Conservation (phyloP, 225 moss, liverwort and hornwort species). For the Neckera pumila region DNA sequence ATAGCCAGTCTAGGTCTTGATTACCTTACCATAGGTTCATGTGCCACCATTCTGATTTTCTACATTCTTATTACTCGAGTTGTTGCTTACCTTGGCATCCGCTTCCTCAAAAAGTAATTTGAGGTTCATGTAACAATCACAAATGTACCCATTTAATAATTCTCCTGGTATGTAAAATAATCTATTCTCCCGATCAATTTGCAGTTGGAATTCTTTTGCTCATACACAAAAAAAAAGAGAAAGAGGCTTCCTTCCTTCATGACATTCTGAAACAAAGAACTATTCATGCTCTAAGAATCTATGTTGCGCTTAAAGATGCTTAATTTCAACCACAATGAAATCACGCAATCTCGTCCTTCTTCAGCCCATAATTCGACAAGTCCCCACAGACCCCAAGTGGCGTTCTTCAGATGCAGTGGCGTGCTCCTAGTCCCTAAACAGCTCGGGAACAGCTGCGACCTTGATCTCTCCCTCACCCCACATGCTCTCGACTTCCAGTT, state of each 20-base stretch:
- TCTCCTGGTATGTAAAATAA: not conserved
- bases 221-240: not conserved
- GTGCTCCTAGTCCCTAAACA: too few relatives aligned
- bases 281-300: not conserved
- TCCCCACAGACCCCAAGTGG: too few relatives aligned
- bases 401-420: too few relatives aligned
- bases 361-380: not conserved
- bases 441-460: too few relatives aligned
- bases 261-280: not conserved
- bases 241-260: not conserved
- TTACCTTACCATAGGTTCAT: conserved; percentile 53
- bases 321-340: not conserved
- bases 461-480: too few relatives aligned
- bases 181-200: not conserved
- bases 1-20: conserved; percentile 52
- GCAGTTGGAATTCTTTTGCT: not conserved
- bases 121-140: not conserved
- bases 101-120: conserved; percentile 52
- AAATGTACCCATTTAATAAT: not conserved
- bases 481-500: too few relatives aligned
- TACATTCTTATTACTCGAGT: conserved; percentile 54
- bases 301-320: too few relatives aligned
- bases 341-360: not conserved
- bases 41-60: conserved; percentile 55
- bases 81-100: conserved; percentile 80